phyloP scores from a whole-genome alignment of 1,284 basidiomycete genomes.

The Trichosporon inkin region DNA sequence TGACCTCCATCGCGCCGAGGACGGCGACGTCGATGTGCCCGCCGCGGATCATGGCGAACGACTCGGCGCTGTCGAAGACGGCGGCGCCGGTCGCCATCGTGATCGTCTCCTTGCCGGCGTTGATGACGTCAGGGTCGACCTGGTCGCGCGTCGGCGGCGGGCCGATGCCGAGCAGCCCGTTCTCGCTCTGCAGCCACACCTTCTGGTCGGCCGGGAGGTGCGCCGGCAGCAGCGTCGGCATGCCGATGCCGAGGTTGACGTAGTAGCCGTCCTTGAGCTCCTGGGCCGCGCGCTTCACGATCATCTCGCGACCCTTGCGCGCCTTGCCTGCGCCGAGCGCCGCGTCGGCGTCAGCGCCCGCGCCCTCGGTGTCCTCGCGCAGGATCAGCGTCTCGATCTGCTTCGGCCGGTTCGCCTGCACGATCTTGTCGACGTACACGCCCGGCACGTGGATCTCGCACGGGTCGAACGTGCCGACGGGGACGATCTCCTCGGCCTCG shows the following conservation, averaged over 20 bases:
- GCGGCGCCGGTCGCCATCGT: conserved; percentile 84
- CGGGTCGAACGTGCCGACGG: conserved; percentile 72
- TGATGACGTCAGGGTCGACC: conserved; percentile 80
- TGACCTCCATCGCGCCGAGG: conserved; percentile 77
- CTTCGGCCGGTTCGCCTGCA: conserved; percentile 67
- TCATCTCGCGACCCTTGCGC: conserved; percentile 58
- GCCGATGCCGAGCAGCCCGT: conserved; percentile 88
- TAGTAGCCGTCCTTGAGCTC: conserved; percentile 85
- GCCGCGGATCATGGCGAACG: conserved; percentile 90
- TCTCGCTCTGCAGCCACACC: conserved; percentile 88
- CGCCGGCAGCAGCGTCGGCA: conserved; percentile 84
- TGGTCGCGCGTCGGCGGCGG: conserved; percentile 77
- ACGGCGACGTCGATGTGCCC: conserved; percentile 91
- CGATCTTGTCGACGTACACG: conserved; percentile 78
- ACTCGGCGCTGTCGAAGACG: conserved; percentile 84
- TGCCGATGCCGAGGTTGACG: conserved; percentile 66
- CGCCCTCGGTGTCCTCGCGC: conserved; percentile 51
- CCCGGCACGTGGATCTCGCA: conserved; percentile 77
- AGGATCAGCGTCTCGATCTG: conserved; percentile 70
- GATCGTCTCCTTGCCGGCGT: conserved; percentile 89
- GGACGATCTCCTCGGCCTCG: conserved; percentile 88
- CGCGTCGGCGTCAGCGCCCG: conserved; percentile 49
- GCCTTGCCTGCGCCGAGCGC: conserved; percentile 55
- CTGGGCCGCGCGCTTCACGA: conserved; percentile 69
- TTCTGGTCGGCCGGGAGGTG: conserved; percentile 67